These are phyloP conservation scores for Paecilomyces sp. DNA, from an alignment of 2,329 filamentous ascomycete genomes.

Conservation along the genomic window DNA sequence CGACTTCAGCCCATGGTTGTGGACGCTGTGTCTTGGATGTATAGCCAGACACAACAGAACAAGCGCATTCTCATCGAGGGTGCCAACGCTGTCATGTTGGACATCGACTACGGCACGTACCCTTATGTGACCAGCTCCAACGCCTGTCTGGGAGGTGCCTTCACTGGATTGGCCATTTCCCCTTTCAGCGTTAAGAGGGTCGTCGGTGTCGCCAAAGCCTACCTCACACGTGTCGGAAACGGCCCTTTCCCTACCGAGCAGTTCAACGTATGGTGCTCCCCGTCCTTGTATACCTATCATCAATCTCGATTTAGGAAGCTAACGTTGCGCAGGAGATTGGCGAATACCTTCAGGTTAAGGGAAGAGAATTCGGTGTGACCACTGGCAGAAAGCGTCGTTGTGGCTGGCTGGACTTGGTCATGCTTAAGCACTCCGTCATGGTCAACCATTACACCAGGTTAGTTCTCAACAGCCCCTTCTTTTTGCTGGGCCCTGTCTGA, in stretches of 20 bases:
- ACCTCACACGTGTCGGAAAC: conserved; percentile 53
- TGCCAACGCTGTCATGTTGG: conserved; percentile 58
- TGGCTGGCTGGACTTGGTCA: conserved; percentile 60
- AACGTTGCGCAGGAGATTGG: conserved; percentile 31
- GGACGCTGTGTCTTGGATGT: conserved; percentile 46
- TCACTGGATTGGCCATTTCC: conserved; percentile 53
- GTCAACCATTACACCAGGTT: conserved; percentile 43
- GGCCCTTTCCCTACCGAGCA: conserved; percentile 60
- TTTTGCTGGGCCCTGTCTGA: neutral
- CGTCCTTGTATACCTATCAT: neutral
- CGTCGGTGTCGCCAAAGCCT: conserved; percentile 59
- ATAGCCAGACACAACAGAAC: conserved; percentile 45
- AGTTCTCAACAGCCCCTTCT: neutral
- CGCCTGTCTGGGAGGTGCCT: conserved; percentile 42
- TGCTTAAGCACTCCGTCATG: conserved; percentile 54
- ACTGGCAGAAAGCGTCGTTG: conserved; percentile 57
- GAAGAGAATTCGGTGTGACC: conserved; percentile 50
- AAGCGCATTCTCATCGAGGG: conserved; percentile 52
- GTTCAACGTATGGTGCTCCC: conserved; percentile 34
- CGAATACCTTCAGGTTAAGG: conserved; percentile 50
- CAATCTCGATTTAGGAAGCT: neutral
- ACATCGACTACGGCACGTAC: conserved; percentile 49
- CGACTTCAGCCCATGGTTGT: conserved; percentile 32
- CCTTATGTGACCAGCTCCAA: conserved; percentile 43
- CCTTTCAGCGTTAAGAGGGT: conserved; percentile 51